Conservation (phyloP, 1,284 basidiomycete species). For the Cryptococcus sp. region DNA sequence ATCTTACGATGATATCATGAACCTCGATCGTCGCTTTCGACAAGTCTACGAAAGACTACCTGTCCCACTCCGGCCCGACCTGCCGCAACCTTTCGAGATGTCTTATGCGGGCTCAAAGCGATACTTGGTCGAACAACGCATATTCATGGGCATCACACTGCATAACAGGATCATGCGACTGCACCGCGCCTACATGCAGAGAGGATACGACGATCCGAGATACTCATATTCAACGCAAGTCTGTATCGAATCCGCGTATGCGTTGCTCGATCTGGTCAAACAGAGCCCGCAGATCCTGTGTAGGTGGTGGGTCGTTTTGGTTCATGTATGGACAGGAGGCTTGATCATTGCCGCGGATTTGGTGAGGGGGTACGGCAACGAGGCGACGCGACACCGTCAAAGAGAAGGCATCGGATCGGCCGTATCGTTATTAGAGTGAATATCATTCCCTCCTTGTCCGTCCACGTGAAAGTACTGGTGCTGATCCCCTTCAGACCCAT, state of each 20-base stretch:
- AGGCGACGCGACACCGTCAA: conserved; percentile 4
- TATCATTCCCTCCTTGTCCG: not conserved
- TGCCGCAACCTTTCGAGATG: conserved; percentile 19
- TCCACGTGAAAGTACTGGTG: not conserved
- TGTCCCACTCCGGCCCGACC: conserved; percentile 15
- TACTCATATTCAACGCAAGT: conserved; percentile 19
- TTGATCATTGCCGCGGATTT: conserved; percentile 23
- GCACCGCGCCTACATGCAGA: conserved; percentile 22
- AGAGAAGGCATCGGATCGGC: conserved; percentile 16
- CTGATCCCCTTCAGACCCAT: conserved; percentile 10
- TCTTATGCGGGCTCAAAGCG: conserved; percentile 16
- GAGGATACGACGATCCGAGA: conserved; percentile 15
- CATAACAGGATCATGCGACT: conserved; percentile 24
- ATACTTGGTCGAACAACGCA: conserved; percentile 19
- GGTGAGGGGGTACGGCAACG: conserved; percentile 7
- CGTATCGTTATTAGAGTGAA: conserved; percentile 20
- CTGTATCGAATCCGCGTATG: conserved; percentile 22
- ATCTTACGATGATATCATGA: conserved; percentile 18
- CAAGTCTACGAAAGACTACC: conserved; percentile 17
- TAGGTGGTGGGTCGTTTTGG: conserved; percentile 25
- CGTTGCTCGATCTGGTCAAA: conserved; percentile 18
- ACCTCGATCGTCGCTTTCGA: conserved; percentile 16
- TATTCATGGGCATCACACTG: conserved; percentile 25
- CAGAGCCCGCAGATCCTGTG: conserved; percentile 19
- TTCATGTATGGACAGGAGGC: conserved; percentile 25